phyloP scores from a whole-genome alignment of 768 basidiomycete genomes.

The Galerina sulciceps region DNA sequence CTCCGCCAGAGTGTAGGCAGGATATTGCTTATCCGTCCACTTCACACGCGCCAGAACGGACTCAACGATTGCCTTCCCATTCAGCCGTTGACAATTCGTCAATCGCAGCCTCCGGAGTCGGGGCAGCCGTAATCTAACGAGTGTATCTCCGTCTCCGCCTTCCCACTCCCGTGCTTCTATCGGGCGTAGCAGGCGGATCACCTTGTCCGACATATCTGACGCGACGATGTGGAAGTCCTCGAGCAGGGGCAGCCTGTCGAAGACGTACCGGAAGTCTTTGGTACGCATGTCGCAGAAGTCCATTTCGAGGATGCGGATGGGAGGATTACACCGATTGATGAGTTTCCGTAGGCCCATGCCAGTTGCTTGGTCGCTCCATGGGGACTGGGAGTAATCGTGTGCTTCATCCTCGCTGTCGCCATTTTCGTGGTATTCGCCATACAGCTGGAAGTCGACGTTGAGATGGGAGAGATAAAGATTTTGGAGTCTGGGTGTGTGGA shows the following conservation, averaged over 20 bases:
- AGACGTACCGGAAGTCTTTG: constrained; percentile 76
- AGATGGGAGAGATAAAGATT: constrained; percentile 68
- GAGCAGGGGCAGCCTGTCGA: constrained; percentile 55
- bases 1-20: constrained; percentile 31
- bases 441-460: constrained; percentile 62
- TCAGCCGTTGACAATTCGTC: constrained; percentile 65
- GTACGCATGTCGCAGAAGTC: constrained; percentile 84
- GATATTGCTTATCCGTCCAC: constrained; percentile 36
- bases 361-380: constrained; percentile 76
- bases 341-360: constrained; percentile 80
- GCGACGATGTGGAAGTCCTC: constrained; percentile 76
- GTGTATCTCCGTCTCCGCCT: background rate
- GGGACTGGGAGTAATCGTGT: constrained; percentile 74
- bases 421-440: constrained; percentile 44
- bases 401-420: constrained; percentile 82
- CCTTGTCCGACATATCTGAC: constrained; percentile 81
- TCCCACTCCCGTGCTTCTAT: background rate
- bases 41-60: constrained; percentile 52
- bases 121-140: constrained; percentile 54
- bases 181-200: constrained; percentile 63
- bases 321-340: constrained; percentile 62
- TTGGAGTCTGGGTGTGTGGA: constrained; percentile 63
- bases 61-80: constrained; percentile 60
- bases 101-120: constrained; percentile 55
- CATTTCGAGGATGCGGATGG: constrained; percentile 72